Base-by-base conservation (phyloP, 352 stramenopile genomes). In the Phytophthora uliginosa region DNA sequence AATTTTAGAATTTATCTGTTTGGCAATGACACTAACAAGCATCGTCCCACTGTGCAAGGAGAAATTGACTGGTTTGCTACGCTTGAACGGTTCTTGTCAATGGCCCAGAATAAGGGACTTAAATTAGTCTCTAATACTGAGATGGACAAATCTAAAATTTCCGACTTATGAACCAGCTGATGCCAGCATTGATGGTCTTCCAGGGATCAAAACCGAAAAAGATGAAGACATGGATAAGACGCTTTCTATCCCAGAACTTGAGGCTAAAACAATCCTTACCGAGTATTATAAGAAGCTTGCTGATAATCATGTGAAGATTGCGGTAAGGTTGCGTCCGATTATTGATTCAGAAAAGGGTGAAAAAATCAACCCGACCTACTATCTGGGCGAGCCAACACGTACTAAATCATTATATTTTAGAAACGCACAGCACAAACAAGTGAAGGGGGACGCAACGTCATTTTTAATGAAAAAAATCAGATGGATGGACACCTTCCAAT, bases 401-500 rank as follows among this genome's bases (percentile, higher is more conserved):
- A 28, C 26, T 28, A 28, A 28, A 28, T 2, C 26, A 28, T 28
- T 28, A 28, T 26, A 26, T 28, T 28, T 5, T 28, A 28, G 26
- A 2, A 28, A 28, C 4, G 26, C 26, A 4, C 26, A 28, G 26
- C 26, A 28, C 26, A 28, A 2, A 28, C 26, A 1, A 28, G 26
- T 28, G 26, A 28, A 28, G 26, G 26, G 26, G 26, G 26, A 26
- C 7, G 12, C 5, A 34, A 48, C 12, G 7, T 33, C 18, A 28
- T 28, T 6, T 28, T 28, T 28, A 28, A 60, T 66, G 48, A 47
- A 33, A 5, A 55, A 28, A 38, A 66, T 52, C 31, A 26, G 7
- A 7, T 55, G 48, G 48, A 55, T 55, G 48, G 48, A 59, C 26
- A 59, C 38, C 6, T 68, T 31, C 34, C 8, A 12, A 47, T 12